phyloP scores from a whole-genome alignment of 805 yeast species.

The Yarrowia sp. region DNA sequence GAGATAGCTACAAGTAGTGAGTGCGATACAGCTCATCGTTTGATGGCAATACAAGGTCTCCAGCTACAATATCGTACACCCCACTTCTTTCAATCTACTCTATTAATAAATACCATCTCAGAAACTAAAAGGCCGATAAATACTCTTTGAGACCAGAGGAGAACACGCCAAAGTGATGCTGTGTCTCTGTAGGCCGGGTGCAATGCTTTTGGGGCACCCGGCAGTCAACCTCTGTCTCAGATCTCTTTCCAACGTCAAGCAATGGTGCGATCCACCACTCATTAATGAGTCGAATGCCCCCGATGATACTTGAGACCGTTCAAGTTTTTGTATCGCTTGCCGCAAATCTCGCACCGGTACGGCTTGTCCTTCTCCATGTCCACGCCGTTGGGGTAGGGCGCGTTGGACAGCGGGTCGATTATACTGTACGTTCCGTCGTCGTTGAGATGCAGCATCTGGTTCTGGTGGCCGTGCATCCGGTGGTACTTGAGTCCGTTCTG shows the following conservation, averaged over 20 bases:
- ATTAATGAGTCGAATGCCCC: constrained; percentile 94
- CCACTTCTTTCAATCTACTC: constrained; percentile 30
- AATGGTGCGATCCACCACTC: too few species aligned
- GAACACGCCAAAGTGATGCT: too few species aligned
- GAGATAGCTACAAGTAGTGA: too few species aligned
- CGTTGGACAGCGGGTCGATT: constrained; percentile 80
- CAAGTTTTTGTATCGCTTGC: constrained; percentile 92
- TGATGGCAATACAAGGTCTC: too few species aligned
- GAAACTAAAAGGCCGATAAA: constrained; percentile 38
- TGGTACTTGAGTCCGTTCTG: constrained; percentile 98
- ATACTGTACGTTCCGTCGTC: constrained; percentile 93
- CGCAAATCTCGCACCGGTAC: constrained; percentile 97
- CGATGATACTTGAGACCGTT: constrained; percentile 97
- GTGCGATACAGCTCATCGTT: too few species aligned
- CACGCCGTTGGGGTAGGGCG: constrained; percentile 85
- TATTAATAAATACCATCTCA: constrained; percentile 38
- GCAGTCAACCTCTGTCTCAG: too few species aligned
- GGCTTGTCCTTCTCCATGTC: constrained; percentile 98
- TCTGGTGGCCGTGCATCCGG: constrained; percentile 94
- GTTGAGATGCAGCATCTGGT: constrained; percentile 87
- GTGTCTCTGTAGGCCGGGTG: too few species aligned
- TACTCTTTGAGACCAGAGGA: background rate
- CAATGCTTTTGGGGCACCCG: too few species aligned
- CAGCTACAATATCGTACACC: too few species aligned
- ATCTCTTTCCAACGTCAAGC: too few species aligned